Evolutionary conservation across 2,329 filamentous ascomycete genomes (phyloP).

Genomic region (Trichoderma asperellum): DNA sequence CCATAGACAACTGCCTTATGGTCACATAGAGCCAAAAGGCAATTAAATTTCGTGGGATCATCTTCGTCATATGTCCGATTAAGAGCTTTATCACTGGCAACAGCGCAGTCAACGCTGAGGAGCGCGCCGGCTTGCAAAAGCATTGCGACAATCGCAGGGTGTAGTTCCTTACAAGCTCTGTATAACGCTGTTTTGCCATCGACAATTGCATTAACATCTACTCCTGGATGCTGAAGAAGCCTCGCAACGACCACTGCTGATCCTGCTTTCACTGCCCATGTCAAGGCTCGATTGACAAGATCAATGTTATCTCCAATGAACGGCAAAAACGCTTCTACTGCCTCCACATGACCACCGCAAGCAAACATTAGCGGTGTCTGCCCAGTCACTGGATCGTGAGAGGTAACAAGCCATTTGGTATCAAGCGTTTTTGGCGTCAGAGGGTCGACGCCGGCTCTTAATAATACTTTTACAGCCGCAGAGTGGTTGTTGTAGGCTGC

Average conservation of each 20-base stretch:
- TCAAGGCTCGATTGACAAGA: constrained; percentile 36
- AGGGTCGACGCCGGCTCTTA: constrained; percentile 44
- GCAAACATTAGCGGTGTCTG: constrained; percentile 41
- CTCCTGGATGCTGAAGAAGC: constrained; percentile 39
- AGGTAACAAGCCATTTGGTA: constrained; percentile 1
- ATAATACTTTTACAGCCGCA: constrained; percentile 37
- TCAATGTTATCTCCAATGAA: constrained; percentile 33
- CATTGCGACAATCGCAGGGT: constrained; percentile 32
- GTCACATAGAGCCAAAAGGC: constrained; percentile 28
- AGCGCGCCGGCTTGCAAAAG: constrained; percentile 42
- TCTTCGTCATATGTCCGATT: not conserved
- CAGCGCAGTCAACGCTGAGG: constrained; percentile 32
- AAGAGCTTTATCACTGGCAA: not conserved
- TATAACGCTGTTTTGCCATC: constrained; percentile 35
- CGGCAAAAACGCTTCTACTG: constrained; percentile 37
- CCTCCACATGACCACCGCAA: constrained; percentile 37
- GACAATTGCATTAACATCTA: constrained; percentile 39
- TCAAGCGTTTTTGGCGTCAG: constrained; percentile 37
- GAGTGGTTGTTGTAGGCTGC: constrained; percentile 41
- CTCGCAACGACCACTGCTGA: constrained; percentile 34
- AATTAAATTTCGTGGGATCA: constrained; percentile 17
- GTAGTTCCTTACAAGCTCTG: constrained; percentile 14
- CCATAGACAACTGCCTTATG: not conserved
- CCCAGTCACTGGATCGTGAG: constrained; percentile 30
- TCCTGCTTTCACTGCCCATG: constrained; percentile 34